These are phyloP conservation scores for Spiraea crenata DNA, from an alignment of 331 rosid species.

Conservation along the genomic window DNA sequence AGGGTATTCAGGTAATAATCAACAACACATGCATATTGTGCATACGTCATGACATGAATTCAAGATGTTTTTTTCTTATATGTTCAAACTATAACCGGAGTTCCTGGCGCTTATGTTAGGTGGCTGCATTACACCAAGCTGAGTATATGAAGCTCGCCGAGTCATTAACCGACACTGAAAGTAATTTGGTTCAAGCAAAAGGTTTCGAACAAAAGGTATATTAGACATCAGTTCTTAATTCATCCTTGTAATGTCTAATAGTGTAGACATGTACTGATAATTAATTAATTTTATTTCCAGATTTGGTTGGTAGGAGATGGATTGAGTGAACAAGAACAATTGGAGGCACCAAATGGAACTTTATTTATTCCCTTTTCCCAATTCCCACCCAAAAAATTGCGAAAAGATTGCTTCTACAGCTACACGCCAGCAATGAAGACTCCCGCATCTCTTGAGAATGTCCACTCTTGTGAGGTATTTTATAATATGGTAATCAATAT, in stretches of 20 bases:
- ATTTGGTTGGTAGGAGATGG: conserved; percentile 70
- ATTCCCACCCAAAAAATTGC: conserved; percentile 51
- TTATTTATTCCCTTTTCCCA: conserved; percentile 64
- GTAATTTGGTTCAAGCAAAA: conserved; percentile 32
- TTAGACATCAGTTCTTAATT: no score
- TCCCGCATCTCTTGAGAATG: conserved; percentile 43
- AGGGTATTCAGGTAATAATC: conserved; percentile 51
- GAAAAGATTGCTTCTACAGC: conserved; percentile 60
- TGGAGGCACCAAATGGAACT: conserved; percentile 58
- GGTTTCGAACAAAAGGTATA: conserved; percentile 32
- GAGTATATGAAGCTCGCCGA: conserved; percentile 43
- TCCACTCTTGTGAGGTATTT: conserved; percentile 34
- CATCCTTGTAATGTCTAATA: neutral
- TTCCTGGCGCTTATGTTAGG: conserved; percentile 22
- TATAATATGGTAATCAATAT: no score
- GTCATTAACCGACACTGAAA: conserved; percentile 26
- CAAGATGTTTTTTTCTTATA: no score
- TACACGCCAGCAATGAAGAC: conserved; percentile 62
- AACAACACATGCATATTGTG: no score
- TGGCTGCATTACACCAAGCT: conserved; percentile 37
- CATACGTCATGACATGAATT: no score
- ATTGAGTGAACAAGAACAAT: conserved; percentile 41
- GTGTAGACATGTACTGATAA: no score
- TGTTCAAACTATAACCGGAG: no score
- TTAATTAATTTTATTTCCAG: conserved; percentile 29